phyloP scores from a whole-genome alignment of 768 basidiomycete genomes.

The Lepiota subincarnata region DNA sequence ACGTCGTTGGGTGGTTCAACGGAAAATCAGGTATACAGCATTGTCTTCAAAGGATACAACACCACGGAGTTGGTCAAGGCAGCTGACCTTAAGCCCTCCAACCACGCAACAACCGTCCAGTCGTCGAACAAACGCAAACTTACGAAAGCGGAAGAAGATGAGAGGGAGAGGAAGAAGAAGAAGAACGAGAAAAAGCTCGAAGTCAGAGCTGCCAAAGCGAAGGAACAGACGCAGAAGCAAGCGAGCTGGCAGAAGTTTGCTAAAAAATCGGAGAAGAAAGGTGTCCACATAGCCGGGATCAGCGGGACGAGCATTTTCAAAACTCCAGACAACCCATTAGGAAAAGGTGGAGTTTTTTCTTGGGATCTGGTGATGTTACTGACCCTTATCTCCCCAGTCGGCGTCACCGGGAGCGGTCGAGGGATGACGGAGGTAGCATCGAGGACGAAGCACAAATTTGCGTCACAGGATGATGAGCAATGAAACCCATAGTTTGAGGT shows the following conservation, averaged over 20 bases:
- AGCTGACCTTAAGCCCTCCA: constrained; percentile 63
- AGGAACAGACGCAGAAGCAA: constrained; percentile 83
- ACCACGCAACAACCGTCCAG: constrained; percentile 41
- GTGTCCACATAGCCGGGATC: constrained; percentile 84
- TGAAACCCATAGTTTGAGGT: constrained; percentile 13
- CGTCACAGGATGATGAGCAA: constrained; percentile 41
- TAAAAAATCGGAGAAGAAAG: constrained; percentile 92
- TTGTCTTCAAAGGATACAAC: constrained; percentile 90
- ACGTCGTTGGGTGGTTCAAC: constrained; percentile 77
- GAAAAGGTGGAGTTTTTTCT: constrained; percentile 56
- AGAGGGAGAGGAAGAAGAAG: constrained; percentile 87
- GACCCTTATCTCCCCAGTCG: constrained; percentile 47
- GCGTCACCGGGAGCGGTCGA: constrained; percentile 88
- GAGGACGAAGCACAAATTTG: constrained; percentile 75
- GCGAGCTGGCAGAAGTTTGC: constrained; percentile 92
- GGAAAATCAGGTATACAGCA: constrained; percentile 82
- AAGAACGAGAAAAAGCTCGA: constrained; percentile 94
- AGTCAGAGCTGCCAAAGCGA: constrained; percentile 76
- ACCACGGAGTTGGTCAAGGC: constrained; percentile 81
- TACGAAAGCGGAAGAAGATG: constrained; percentile 78
- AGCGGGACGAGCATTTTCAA: constrained; percentile 91
- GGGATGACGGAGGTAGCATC: constrained; percentile 79
- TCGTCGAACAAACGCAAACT: constrained; percentile 72
- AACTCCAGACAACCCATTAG: constrained; percentile 88
- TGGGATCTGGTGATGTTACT: constrained; percentile 9